Percentiles rank a stretch among this genome's conserved stretches.
phyloP scores from a whole-genome alignment of 805 yeast species.

The Blastobotrys terrestris region DNA sequence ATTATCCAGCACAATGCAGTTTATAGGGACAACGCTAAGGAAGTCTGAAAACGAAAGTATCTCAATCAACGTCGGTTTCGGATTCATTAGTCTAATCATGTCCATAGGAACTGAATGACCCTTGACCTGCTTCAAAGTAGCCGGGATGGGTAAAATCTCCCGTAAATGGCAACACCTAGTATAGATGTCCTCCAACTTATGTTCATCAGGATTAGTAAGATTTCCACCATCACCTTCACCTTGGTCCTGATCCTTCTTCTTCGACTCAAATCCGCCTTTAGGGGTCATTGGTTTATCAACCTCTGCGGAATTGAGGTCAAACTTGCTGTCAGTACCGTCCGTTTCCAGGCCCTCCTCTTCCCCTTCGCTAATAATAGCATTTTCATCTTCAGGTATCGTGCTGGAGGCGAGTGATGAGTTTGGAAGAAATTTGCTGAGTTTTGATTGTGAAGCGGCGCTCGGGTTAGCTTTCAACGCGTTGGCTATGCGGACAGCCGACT shows the following conservation, averaged over 20 bases:
- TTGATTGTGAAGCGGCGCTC: not conserved
- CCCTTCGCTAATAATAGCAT: slow-evolving; percentile 1
- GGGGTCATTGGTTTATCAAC: slow-evolving; percentile 19
- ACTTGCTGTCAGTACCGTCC: not conserved
- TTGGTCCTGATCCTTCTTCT: not conserved
- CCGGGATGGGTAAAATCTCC: slow-evolving; percentile 88
- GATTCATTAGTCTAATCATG: slow-evolving; percentile 66
- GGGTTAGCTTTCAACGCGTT: slow-evolving; percentile 8
- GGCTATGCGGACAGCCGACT: slow-evolving; percentile 18
- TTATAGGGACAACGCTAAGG: slow-evolving; percentile 75
- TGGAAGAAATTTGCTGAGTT: slow-evolving; percentile 2
- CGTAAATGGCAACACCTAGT: slow-evolving; percentile 90
- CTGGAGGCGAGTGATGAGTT: slow-evolving; percentile 6
- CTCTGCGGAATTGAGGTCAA: slow-evolving; percentile 6
- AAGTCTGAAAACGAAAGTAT: slow-evolving; percentile 85
- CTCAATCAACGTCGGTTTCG: slow-evolving; percentile 87
- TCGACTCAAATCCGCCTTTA: slow-evolving; percentile 1
- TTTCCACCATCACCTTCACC: slow-evolving; percentile 15
- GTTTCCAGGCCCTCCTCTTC: not conserved
- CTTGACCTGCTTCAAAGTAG: slow-evolving; percentile 73
- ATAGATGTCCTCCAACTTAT: slow-evolving; percentile 64
- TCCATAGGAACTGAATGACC: slow-evolving; percentile 73
- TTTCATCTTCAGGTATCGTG: slow-evolving; percentile 18
- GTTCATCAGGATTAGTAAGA: slow-evolving; percentile 30
- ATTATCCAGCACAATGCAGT: slow-evolving; percentile 72